Base-by-base conservation (phyloP, 805 yeast genomes). In the Wickerhamiella siamensis region DNA sequence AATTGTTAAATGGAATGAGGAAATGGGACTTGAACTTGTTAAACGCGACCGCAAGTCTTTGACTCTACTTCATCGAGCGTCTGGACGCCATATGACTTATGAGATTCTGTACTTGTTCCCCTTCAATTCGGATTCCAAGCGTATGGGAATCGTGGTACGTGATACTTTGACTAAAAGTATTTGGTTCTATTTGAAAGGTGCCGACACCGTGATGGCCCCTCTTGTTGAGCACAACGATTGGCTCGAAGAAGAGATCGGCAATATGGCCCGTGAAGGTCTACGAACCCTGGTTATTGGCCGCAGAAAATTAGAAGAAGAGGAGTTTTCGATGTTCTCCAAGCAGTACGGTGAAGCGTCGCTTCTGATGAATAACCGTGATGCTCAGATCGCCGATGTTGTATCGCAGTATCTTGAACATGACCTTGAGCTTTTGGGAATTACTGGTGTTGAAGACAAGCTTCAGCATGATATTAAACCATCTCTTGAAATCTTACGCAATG, bases 201-300 rank as follows among this genome's bases (percentile, higher is more conserved):
- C 99, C 2, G 99, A 91, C 59, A 77, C 94, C 0, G 95, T 86
- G 4, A 91, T 91, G 95, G 61, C 73, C 14, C 70, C 66, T 19
- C 82, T 88, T 46, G 97, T 91, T 10, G 79, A 75, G 51, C 71
- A 71, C 32, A 86, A 79, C 56, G 97, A 88, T 57, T 91, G 99
- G 99, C 64, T 91, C 20, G 98, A 93, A 45, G 99, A 91, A 63
- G 99, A 91, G 60, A 84, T 95, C 0, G 79, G 86, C 16, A 91
- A 91, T 54, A 86, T 91, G 96, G 97, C 98, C 1, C 76, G 98
- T 47, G 99, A 91, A 63, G 99, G 99, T 15, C 69, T 91, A 48
- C 74, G 99, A 56, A 91, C 99, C 0, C 70, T 91, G 51, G 98
- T 91, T 2, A 76, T 91, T 49, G 97, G 87, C n/a, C 71, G 94